These are phyloP conservation scores for Trametes meyenii DNA, from an alignment of 768 basidiomycete genomes.

Conservation along the genomic window DNA sequence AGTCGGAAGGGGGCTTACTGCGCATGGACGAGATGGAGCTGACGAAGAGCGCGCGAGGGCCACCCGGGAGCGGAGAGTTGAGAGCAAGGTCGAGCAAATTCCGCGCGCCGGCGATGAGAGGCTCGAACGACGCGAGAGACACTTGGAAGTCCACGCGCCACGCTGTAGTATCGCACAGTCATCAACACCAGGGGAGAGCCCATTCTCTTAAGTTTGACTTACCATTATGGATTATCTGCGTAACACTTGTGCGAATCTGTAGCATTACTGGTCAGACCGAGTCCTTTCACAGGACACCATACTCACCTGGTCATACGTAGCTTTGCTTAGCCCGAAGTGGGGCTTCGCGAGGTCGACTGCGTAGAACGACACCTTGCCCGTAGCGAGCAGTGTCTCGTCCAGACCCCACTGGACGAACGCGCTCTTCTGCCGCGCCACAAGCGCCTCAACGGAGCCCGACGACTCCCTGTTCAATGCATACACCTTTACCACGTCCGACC, in stretches of 20 bases:
- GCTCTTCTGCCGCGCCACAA: conserved; percentile 16
- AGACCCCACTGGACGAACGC: conserved; percentile 24
- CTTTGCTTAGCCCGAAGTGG: conserved; percentile 22
- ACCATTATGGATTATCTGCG: conserved; percentile 32
- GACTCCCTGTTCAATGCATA: conserved; percentile 30
- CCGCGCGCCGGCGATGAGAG: conserved; percentile 35
- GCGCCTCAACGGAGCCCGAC: conserved; percentile 4
- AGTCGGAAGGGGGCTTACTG: conserved; percentile 19
- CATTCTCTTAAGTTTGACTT: background rate
- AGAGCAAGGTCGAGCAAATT: conserved; percentile 23
- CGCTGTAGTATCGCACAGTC: conserved; percentile 20
- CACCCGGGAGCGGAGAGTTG: conserved; percentile 5
- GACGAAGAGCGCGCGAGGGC: conserved; percentile 31
- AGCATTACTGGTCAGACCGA: background rate
- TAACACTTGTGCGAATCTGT: conserved; percentile 20
- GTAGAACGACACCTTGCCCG: conserved; percentile 22
- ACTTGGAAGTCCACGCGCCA: conserved; percentile 48
- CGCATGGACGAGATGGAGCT: conserved; percentile 23
- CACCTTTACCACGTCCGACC: conserved; percentile 23
- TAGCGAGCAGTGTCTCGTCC: conserved; percentile 12
- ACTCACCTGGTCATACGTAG: conserved; percentile 23
- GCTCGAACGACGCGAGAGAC: conserved; percentile 40
- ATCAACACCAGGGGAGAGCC: background rate
- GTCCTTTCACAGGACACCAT: background rate
- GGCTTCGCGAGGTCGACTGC: conserved; percentile 25